phyloP scores from a whole-genome alignment of 2,329 filamentous ascomycete genomes.

The Xenosphaeropsis pyriputrescens region DNA sequence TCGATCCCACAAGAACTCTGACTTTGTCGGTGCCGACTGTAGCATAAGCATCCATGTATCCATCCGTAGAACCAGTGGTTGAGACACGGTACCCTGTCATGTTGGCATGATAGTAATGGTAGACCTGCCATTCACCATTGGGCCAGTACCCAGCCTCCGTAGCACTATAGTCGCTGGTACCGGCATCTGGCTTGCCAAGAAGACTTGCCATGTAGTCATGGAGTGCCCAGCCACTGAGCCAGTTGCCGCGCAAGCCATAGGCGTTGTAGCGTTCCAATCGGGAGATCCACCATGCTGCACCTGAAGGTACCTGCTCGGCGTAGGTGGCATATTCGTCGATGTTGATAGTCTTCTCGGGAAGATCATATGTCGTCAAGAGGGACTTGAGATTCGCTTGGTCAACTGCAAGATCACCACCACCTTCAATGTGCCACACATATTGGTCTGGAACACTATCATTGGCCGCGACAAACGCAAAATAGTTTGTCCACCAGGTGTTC shows the following conservation, averaged over 20 bases:
- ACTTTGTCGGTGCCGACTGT: conserved; percentile 17
- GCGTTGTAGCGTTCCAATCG: conserved; percentile 28
- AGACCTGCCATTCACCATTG: conserved; percentile 28
- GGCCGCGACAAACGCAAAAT: conserved; percentile 18
- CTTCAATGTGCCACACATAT: conserved; percentile 28
- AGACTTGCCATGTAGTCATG: conserved; percentile 29
- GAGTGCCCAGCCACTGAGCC: conserved; percentile 23
- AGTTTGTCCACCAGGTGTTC: conserved; percentile 26
- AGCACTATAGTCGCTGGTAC: conserved; percentile 9
- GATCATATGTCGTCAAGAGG: conserved; percentile 14
- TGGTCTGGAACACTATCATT: conserved; percentile 26
- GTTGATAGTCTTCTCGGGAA: conserved; percentile 22
- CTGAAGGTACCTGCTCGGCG: conserved; percentile 24
- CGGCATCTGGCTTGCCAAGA: conserved; percentile 18
- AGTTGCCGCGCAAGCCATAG: conserved; percentile 28
- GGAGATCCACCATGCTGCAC: conserved; percentile 28
- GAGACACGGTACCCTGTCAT: conserved; percentile 26
- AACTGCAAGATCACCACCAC: conserved; percentile 16
- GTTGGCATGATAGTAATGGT: conserved; percentile 28
- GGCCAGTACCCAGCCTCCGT: conserved; percentile 21
- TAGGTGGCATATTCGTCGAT: conserved; percentile 32
- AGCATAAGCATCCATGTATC: conserved; percentile 23
- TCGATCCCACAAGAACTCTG: conserved; percentile 21
- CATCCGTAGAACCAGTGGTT: conserved; percentile 20
- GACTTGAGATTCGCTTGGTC: conserved; percentile 12